Base-by-base conservation (phyloP, 2,329 filamentous ascomycete species). In the Knoxdaviesia proteae region DNA sequence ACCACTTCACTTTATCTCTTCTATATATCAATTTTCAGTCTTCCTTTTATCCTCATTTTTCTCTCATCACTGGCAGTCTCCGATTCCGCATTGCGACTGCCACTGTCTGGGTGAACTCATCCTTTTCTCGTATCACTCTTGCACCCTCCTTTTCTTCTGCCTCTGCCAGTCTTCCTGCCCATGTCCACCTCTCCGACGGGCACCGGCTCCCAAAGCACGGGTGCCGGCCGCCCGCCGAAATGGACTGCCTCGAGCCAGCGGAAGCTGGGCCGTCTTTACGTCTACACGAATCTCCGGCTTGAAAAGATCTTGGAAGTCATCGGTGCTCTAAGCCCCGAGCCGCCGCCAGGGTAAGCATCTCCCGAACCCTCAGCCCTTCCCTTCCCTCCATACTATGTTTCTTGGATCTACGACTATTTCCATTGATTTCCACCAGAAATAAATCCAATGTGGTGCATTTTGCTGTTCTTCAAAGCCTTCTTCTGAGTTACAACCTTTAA, bases 191-290 rank as follows among this genome's bases (percentile, higher is more conserved):
- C 57, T 39, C 54, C 55, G 11, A 53, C 54, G 35, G 52, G 51
- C 32, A 50, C 52, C 5, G 55, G 52, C 43, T 44, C 52, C 49
- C 45, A 55, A 32, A 48, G 53, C 36, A 50, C 50, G 5, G 49
- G 50, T 31, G 60, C 58, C 29, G 71, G 71, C 9, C 66, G 71
- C 9, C 71, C 71, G 3, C 64, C 67, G 36, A 62, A 71, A 48
- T 75, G 71, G 71, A 71, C 63, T 7, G 54, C 60, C 9, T 65
- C 65, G 3, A 62, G 65, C 5, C 63, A 66, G 48, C 63, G 71
- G 37, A 69, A 68, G 52, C 57, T 75, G 44, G 61, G 66, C 6
- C 61, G 70, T 6, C 62, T 75, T 6, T 75, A 75, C 47, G 55
- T 73, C 44, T 74, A 69, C 50, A 74, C 69, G 0, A 68, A 59